phyloP scores from a whole-genome alignment of 2,329 filamentous ascomycete species.

The Colletotrichum sp. region DNA sequence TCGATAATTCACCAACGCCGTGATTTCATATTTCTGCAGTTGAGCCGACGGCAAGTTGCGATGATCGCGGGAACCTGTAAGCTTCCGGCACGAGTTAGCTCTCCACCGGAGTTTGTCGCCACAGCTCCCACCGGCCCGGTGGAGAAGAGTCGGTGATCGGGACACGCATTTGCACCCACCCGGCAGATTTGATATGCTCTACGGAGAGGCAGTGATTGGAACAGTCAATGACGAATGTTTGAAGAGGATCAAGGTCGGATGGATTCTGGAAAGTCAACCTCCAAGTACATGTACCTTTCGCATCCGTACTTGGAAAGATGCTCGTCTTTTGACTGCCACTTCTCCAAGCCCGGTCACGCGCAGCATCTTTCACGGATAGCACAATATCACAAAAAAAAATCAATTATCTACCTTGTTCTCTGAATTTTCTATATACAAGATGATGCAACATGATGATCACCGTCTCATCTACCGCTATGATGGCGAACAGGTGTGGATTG shows the following conservation, averaged over 20 bases:
- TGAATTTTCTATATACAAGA: neutral
- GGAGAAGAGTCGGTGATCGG: neutral
- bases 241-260: neutral
- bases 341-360: neutral
- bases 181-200: neutral
- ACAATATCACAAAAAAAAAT: neutral
- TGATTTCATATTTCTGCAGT: neutral
- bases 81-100: neutral
- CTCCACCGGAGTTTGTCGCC: neutral
- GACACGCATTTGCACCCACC: neutral
- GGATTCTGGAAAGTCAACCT: neutral
- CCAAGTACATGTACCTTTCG: neutral
- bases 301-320: neutral
- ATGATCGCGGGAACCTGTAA: neutral
- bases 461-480: slow-evolving; percentile 36
- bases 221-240: neutral
- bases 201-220: neutral
- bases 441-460: neutral
- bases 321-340: neutral
- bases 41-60: neutral
- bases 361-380: neutral
- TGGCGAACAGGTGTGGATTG: slow-evolving; percentile 40
- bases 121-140: neutral
- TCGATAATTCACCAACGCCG: neutral
- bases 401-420: neutral